Evolutionary conservation across 352 stramenopile genomes (phyloP), one percentile per base, ranked within the genome.

Genomic region (Aphanomyces stellatus): DNA sequence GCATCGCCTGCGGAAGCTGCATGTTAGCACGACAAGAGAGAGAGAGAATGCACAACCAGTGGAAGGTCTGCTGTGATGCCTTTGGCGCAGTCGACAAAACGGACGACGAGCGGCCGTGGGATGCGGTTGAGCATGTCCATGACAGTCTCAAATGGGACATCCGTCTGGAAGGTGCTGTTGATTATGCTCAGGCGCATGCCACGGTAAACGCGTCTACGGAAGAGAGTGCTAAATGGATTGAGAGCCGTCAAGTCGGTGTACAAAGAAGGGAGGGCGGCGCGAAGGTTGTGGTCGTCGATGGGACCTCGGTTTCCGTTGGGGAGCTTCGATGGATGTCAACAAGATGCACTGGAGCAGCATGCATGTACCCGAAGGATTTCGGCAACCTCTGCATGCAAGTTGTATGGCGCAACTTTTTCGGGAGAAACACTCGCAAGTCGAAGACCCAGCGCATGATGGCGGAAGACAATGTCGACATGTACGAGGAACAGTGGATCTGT

Each of bases 161-260:
- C 19, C 1, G 49, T 37, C n/a, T 34, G 49, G 5, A 24, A 24
- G 5, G 49, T 40, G 6, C 17, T 24, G 49, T 57, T 57, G 19
- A 57, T 57, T 24, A 22, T 34, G 33, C 49, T 57, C 25, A 57
- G 49, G 8, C 49, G 49, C 49, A 57, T 57, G n/a, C 49, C 49
- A 37, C 25, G 49, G 33, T 15, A 34, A 11, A 57, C 49, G 7
- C 49, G 49, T 7, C 49, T 57, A 57, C 13, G 37, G n/a, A 46
- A 11, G n/a, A n/a, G n/a, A n/a, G n/a, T n/a, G n/a, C n/a, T n/a
- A n/a, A n/a, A n/a, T n/a, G n/a, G n/a, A n/a, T n/a, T n/a, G n/a
- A n/a, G n/a, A n/a, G n/a, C n/a, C n/a, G n/a, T n/a, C n/a, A n/a
- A n/a, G n/a, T n/a, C 13, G 37, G n/a, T 19, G 37, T 46, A 46